Evolutionary conservation across 495 filamentous ascomycete genomes (phyloP).

Genomic region (Schizothecium vesticola): DNA sequence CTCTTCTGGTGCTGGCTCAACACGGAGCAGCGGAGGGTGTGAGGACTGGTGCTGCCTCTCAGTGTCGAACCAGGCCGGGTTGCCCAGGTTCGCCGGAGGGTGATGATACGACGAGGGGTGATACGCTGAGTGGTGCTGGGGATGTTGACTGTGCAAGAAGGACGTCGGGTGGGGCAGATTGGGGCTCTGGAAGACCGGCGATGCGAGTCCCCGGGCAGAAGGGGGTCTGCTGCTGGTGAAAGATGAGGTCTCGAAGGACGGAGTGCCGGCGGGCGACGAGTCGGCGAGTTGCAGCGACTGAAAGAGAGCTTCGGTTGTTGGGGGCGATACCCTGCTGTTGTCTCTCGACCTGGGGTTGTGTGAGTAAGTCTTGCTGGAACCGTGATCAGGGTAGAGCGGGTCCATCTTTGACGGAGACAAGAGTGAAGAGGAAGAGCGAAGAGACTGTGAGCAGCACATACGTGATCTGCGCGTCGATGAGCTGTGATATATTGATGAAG

Average conservation of each 20-base stretch:
- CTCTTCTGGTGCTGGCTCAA: conserved; percentile 32
- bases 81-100: conserved; percentile 22
- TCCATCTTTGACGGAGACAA: conserved; percentile 27
- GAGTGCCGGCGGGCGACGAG: conserved; percentile 9
- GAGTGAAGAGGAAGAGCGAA: conserved; percentile 7
- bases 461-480: conserved; percentile 17
- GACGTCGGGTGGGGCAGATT: conserved; percentile 21
- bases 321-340: conserved; percentile 27
- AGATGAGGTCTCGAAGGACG: conserved; percentile 25
- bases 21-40: conserved; percentile 30
- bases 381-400: conserved; percentile 24
- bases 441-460: conserved; percentile 24
- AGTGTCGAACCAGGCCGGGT: conserved; percentile 28
- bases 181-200: conserved; percentile 26
- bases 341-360: conserved; percentile 39
- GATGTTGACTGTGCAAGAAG: conserved; percentile 18
- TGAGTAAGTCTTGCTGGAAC: conserved; percentile 41
- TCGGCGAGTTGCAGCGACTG: conserved; percentile 32
- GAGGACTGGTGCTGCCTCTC: conserved; percentile 20
- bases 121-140: conserved; percentile 18
- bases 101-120: conserved; percentile 23
- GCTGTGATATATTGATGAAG: conserved; percentile 1
- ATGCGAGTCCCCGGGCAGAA: conserved; percentile 24
- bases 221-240: conserved; percentile 27
- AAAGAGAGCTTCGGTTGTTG: conserved; percentile 31